Evolutionary conservation across 2,329 filamentous ascomycete species (phyloP), one percentile per base, ranked within the genome.

Genomic region (Nemania sp.): DNA sequence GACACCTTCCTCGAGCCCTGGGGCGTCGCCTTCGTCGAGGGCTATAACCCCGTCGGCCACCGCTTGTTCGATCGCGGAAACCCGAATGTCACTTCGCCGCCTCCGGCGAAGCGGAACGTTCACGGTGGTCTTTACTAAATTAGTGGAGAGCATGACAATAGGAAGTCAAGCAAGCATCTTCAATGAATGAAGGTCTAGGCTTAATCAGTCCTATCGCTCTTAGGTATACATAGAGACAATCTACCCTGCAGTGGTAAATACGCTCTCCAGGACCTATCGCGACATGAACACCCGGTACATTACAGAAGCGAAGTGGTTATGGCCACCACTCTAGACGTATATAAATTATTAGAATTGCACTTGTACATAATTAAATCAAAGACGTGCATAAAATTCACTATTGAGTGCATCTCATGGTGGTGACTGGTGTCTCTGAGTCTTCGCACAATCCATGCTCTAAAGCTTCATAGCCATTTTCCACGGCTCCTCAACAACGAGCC

Each of bases 1-100:
- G 63, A 58, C 14, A 58, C 43, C 9, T 58, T 50, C 42, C 37
- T 58, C 5, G 42, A 55, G 47, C 52, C 56, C 1, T 58, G 56
- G 56, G 56, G 56, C 5, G 52, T 55, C 9, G 56, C 56, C 24
- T 58, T 41, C 26, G 56, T 58, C 12, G 9, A 24, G 28, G 56
- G 56, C 17, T 58, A 58, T 6, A 56, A 48, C 30, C 51, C 51
- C 14, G 52, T 58, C 2, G 56, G 56, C 24, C 52, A 58, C 43
- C 56, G 56, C n/a, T 5, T 55, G 43, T 58, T 58, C 20, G 56
- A 58, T 28, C 51, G 51, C 15, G 56, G 42, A 3, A 54, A 58
- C 26, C 43, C 52, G 15, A 56, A 56, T 26, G 51, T 53, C 14
- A 53, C 40, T 15, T 49, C 54, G 9, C 39, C 44, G 12, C 19